These are phyloP conservation scores for Auricularia sp. DNA, from an alignment of 768 basidiomycete genomes.

Conservation along the genomic window DNA sequence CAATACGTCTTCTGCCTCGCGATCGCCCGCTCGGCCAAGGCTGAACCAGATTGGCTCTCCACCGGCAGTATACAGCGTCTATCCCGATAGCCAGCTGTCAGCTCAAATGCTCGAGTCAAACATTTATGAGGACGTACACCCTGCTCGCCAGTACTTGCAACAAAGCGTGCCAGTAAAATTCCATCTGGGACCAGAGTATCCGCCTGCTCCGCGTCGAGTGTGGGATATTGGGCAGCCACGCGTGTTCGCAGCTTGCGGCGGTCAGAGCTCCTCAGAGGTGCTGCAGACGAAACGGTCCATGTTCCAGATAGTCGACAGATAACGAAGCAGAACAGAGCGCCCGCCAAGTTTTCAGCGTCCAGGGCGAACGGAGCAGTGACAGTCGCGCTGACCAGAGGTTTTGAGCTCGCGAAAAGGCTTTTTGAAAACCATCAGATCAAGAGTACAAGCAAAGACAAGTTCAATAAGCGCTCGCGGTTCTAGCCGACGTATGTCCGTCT, in stretches of 20 bases:
- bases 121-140: slow-evolving; percentile 38
- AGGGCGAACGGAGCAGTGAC: neutral
- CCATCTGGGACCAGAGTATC: slow-evolving; percentile 69
- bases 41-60: slow-evolving; percentile 76
- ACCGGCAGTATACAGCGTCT: slow-evolving; percentile 24
- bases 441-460: no score
- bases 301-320: neutral
- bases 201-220: slow-evolving; percentile 40
- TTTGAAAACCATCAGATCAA: slow-evolving; percentile 39
- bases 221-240: slow-evolving; percentile 34
- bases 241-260: slow-evolving; percentile 60
- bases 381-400: slow-evolving; percentile 37
- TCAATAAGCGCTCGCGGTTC: no score
- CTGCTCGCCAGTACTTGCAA: slow-evolving; percentile 49
- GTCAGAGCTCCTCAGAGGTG: slow-evolving; percentile 65
- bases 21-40: slow-evolving; percentile 41
- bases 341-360: neutral
- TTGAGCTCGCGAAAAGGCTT: slow-evolving; percentile 60
- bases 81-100: slow-evolving; percentile 50
- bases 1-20: slow-evolving; percentile 45
- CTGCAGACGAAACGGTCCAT: slow-evolving; percentile 15
- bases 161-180: slow-evolving; percentile 56
- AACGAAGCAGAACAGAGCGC: neutral
- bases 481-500: no score
- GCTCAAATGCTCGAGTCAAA: neutral